Percentiles rank a stretch among this genome's conserved stretches.
Evolutionary conservation across 2,329 filamentous ascomycete genomes (phyloP).

Genomic region (Coniella vitis): DNA sequence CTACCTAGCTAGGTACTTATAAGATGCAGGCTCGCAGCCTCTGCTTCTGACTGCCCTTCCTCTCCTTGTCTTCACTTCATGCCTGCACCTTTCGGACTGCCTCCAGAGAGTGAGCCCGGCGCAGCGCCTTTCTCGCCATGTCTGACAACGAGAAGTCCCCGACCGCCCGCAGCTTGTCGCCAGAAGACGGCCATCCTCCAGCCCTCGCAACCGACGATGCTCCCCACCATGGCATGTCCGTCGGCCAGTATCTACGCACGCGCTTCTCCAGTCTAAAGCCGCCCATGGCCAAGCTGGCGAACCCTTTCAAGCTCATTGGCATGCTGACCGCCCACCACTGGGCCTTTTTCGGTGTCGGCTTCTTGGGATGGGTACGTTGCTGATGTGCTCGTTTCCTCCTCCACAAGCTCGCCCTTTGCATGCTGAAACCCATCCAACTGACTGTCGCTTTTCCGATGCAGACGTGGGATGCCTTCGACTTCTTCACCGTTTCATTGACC

Average conservation of each 20-base stretch:
- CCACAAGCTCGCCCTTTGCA: background rate
- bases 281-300: conserved; percentile 46
- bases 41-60: background rate
- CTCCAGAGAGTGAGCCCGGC: too few species aligned
- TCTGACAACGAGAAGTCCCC: conserved; percentile 14
- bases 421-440: background rate
- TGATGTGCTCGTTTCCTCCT: background rate
- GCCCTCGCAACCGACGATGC: conserved; percentile 25
- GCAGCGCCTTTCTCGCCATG: background rate
- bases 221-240: conserved; percentile 44
- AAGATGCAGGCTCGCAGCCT: background rate
- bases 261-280: conserved; percentile 51
- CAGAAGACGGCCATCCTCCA: background rate
- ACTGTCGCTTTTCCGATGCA: conserved; percentile 19
- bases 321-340: conserved; percentile 45
- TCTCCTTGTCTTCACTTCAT: background rate
- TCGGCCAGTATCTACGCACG: conserved; percentile 39
- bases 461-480: conserved; percentile 61
- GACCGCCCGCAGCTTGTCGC: background rate
- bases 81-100: background rate
- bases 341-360: conserved; percentile 49
- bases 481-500: conserved; percentile 58
- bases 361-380: conserved; percentile 46
- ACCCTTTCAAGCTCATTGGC: conserved; percentile 42
- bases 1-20: too few species aligned